Evolutionary conservation across 495 filamentous ascomycete species (phyloP).

Genomic region (Antarctomyces pellizariae): DNA sequence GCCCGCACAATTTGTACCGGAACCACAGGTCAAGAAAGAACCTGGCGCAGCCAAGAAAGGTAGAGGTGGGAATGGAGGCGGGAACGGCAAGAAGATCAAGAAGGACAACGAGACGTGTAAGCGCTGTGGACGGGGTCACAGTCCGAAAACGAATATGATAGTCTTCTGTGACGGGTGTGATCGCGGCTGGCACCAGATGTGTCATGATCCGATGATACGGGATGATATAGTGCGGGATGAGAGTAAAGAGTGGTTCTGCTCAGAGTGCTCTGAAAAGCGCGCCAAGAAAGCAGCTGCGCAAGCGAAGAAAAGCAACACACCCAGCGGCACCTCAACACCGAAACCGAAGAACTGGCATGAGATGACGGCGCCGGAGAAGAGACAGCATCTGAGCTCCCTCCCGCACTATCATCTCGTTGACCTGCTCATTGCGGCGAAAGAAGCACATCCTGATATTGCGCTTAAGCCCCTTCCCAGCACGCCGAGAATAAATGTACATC

Average conservation of each 20-base stretch:
- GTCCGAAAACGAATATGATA: conserved; percentile 57
- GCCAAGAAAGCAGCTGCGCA: conserved; percentile 15
- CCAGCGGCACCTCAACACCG: not conserved
- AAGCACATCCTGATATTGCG: conserved; percentile 17
- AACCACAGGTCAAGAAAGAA: too few species aligned
- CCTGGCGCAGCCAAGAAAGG: too few species aligned
- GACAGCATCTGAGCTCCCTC: conserved; percentile 22
- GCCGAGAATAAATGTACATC: conserved; percentile 18
- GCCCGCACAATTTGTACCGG: conserved; percentile 45
- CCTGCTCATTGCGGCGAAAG: conserved; percentile 21
- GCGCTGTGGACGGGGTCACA: conserved; percentile 55
- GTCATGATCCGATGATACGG: conserved; percentile 64
- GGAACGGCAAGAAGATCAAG: conserved; percentile 20
- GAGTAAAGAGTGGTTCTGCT: conserved; percentile 54
- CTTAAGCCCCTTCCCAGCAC: conserved; percentile 13
- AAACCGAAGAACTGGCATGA: too few species aligned
- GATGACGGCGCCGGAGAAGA: too few species aligned
- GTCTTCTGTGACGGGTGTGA: conserved; percentile 93
- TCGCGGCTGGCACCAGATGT: conserved; percentile 70
- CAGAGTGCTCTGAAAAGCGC: conserved; percentile 31
- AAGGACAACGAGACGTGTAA: conserved; percentile 39
- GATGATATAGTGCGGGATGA: conserved; percentile 38
- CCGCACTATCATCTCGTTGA: conserved; percentile 19
- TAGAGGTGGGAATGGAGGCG: conserved; percentile 22
- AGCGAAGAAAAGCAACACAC: not conserved